Base-by-base conservation (phyloP, 2,329 filamentous ascomycete species). In the Cladosporium oxysporum region DNA sequence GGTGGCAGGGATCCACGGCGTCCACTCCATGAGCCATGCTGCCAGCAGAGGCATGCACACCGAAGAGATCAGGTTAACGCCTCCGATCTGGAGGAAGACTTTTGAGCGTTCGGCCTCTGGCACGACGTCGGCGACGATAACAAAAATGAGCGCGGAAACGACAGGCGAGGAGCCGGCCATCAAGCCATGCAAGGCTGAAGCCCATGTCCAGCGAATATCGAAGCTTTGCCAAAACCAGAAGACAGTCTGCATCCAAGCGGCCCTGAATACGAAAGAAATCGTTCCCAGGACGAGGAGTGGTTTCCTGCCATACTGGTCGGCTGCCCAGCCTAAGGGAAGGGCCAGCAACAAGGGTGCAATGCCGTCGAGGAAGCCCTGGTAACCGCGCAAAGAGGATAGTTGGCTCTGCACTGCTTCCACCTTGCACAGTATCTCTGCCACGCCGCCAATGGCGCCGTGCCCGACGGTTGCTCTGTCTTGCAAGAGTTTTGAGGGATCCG, bases 341-440 rank as follows among this genome's bases (percentile, higher is more conserved):
- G 75, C 76, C 1, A 79, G 70, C 1, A 75, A 44, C 12, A 79
- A 64, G 29, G 66, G 63, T 11, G 84, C 81, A 4, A 85, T 71
- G 65, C 80, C 80, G 37, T 84, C 80, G 33, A 84, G 76, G 1
- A 82, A 80, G 23, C 75, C 68, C 52, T 76, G 70, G 79, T 82
- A 84, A 0, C 84, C 84, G 49, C 79, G 78, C 21, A 87, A 75
- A 77, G 83, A 81, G 14, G 85, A 84, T 52, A 88, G 76, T 23
- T 80, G 78, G 29, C 80, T 78, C 69, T 87, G 85, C 0, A 88
- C 83, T 2, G 76, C 73, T 0, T 77, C 72, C 3, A 74, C 72
- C 71, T 87, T 87, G 76, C 85, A 87, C 6, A 71, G 72, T 21
- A 76, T 71, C 65, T 85, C 83, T 1, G 75, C 75, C 61, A 71